Conservation (phyloP, 805 yeast genomes). For the Cyberlindnera galapagoensis region DNA sequence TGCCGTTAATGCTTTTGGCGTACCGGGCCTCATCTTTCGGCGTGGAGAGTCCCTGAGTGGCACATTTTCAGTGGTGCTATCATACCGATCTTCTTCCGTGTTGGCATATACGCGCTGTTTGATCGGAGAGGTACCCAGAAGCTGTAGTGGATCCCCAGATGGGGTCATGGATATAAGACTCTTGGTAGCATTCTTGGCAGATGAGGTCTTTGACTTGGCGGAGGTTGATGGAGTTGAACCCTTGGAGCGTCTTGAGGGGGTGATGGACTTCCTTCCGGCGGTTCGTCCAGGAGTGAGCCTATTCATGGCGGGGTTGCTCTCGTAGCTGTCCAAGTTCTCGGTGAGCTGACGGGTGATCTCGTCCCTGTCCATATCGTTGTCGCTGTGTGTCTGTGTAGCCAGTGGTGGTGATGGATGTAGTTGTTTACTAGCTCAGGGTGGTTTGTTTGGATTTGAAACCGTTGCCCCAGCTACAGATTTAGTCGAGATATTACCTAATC, state of each 20-base stretch:
- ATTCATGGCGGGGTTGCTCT: conserved; percentile 15
- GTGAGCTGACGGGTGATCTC: conserved; percentile 9
- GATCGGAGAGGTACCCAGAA: conserved; percentile 22
- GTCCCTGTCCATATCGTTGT: not conserved
- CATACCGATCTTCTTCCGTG: conserved; percentile 12
- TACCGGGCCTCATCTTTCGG: conserved; percentile 19
- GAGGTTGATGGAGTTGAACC: too few species aligned
- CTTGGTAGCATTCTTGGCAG: not conserved
- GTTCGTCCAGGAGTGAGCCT: conserved; percentile 17
- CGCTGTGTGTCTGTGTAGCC: not conserved
- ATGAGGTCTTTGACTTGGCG: conserved; percentile 1
- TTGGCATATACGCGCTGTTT: conserved; percentile 14
- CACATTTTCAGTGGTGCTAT: conserved; percentile 9
- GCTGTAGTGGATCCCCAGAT: too few species aligned
- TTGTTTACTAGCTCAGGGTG: too few species aligned
- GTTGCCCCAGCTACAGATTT: too few species aligned
- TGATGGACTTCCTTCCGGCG: not conserved
- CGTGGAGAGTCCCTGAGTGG: conserved; percentile 20
- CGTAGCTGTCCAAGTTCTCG: conserved; percentile 15
- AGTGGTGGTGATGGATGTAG: too few species aligned
- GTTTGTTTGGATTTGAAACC: too few species aligned
- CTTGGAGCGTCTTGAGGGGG: not conserved
- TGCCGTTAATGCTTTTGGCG: conserved; percentile 13
- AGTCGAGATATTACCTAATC: too few species aligned
- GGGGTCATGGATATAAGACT: conserved; percentile 4